Base-by-base conservation (phyloP, 2,329 filamentous ascomycete species). In the Dothideomycetes sp. region DNA sequence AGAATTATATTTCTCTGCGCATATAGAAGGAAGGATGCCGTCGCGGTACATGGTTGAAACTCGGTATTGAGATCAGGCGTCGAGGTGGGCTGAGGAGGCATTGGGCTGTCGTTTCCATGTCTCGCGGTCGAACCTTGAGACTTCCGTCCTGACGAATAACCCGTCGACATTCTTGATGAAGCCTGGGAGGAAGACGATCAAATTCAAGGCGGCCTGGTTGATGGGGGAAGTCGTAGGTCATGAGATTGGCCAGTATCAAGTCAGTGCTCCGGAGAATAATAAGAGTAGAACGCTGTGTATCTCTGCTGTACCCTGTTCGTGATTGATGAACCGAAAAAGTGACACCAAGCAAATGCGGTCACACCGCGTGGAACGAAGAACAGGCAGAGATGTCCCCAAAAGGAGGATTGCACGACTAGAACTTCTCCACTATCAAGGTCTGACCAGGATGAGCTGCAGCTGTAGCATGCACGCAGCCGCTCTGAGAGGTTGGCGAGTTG, bases 11-110 rank as follows among this genome's bases (percentile, higher is more conserved):
- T 80, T 22, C 85, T 83, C 59, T 96, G 73, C 17, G 86, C 80
- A 62, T 93, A 95, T 18, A 98, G 73, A 50, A 98, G 82, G 68
- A 91, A 83, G 17, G 86, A 85, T 2, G 84, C 85, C 4, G 91
- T 96, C 20, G 91, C 87, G 13, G 87, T 86, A 60, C 84, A 93
- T 44, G 91, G 84, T 52, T 91, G 83, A 52, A 95, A 86, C 47
- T 78, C 64, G 46, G 64, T 60, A 37, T 71, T 65, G 47, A 58
- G 55, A 27, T 66, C 62, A 4, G 67, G 65, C 5, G 67, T 68
- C 34, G 66, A 55, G 39, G 59, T 61, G 8, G 61, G 60, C 7
- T 63, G 65, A 22, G 64, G 66, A 27, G 64, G 65, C 15, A 49
- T 56, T 20, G 47, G 48, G 38, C 48, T 31, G 16, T n/a, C 11